A percentile compares a stretch with the other conserved stretches of the same genome.
phyloP scores from a whole-genome alignment of 2,329 filamentous ascomycete genomes.

The Chrysosporium queenslandicum region DNA sequence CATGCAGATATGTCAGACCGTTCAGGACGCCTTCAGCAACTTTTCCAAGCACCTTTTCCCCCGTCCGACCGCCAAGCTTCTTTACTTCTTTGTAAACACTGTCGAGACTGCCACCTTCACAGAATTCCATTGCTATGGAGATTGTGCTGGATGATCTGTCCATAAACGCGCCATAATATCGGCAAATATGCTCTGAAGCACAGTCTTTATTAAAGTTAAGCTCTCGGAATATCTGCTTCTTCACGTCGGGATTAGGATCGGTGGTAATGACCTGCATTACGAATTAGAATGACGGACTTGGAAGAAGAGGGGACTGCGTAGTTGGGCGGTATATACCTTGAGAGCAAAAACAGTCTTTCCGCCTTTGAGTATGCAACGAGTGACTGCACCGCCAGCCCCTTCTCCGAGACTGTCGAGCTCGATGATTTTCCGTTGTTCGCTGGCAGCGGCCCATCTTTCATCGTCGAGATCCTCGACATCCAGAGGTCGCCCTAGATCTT shows the following conservation, averaged over 20 bases:
- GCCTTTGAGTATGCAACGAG: constrained; percentile 75
- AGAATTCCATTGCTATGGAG: constrained; percentile 98
- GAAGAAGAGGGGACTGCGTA: no score
- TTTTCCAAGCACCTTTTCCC: constrained; percentile 94
- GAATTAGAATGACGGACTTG: no score
- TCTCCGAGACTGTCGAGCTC: constrained; percentile 87
- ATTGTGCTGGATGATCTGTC: constrained; percentile 94
- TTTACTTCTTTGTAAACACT: constrained; percentile 97
- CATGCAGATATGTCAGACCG: constrained; percentile 88
- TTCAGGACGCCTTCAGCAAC: constrained; percentile 90
- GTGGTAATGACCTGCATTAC: constrained; percentile 78
- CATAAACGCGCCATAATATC: constrained; percentile 94
- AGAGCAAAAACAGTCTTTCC: constrained; percentile 92
- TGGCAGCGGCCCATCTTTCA: constrained; percentile 88
- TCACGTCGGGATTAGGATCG: constrained; percentile 93
- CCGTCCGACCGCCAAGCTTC: constrained; percentile 83
- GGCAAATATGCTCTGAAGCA: constrained; percentile 89
- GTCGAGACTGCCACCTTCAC: constrained; percentile 90
- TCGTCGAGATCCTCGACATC: constrained; percentile 95
- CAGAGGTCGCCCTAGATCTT: constrained; percentile 71
- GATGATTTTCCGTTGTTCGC: constrained; percentile 73
- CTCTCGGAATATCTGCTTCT: constrained; percentile 95
- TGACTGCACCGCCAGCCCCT: constrained; percentile 91
- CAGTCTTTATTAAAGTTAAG: constrained; percentile 97
- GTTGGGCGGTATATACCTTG: no score